Evolutionary conservation across 2,329 filamentous ascomycete species (phyloP), one percentile per base, ranked within the genome.

Genomic region (Aurifilum marmelostoma): DNA sequence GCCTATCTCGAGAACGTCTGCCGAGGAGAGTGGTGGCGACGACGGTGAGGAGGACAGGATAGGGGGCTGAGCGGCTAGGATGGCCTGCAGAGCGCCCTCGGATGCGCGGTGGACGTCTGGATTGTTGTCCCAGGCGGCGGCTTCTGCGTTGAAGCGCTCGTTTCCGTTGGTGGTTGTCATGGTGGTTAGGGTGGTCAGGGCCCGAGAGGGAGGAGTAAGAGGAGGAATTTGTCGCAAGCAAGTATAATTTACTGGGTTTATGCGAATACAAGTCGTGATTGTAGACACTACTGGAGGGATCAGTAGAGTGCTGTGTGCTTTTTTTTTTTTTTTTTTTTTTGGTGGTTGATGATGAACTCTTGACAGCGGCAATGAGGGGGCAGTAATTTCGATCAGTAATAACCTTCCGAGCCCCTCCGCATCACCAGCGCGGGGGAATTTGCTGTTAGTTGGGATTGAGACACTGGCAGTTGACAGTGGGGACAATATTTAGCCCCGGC

Each of bases 1-100:
- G 65, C 86, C 86, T 24, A 88, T 82, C 75, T 88, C 86, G 2
- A 88, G 82, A 9, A 88, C 80, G 68, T 85, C 79, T 37, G 83
- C 74, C 18, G 75, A 77, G 21, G 29, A 16, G 54, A 58, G 29
- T 27, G 54, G 32, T 14, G 18, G 9, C 11, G 52, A 54, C 2
- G 50, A 58, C 1, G 29, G 32, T n/a, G 21, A 60, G 58, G 58
- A 60, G 32, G 58, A 60, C 32, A 60, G 34, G 58, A 37, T 14
- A 27, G n/a, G 43, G 0, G 41, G 67, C 3, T 62, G 24, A 1
- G 75, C 74, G 24, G 74, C 75, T 34, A 83, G 75, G 50, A 88
- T 82, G 18, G 84, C 82, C 41, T 82, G 74, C 56, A 82, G 79
- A 0, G 84, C 85, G 24, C 78, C 77, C 3, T 78, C 74, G 12